Evolutionary conservation across 2,329 filamentous ascomycete species (phyloP).

Genomic region (Ampelomyces quisqualis): DNA sequence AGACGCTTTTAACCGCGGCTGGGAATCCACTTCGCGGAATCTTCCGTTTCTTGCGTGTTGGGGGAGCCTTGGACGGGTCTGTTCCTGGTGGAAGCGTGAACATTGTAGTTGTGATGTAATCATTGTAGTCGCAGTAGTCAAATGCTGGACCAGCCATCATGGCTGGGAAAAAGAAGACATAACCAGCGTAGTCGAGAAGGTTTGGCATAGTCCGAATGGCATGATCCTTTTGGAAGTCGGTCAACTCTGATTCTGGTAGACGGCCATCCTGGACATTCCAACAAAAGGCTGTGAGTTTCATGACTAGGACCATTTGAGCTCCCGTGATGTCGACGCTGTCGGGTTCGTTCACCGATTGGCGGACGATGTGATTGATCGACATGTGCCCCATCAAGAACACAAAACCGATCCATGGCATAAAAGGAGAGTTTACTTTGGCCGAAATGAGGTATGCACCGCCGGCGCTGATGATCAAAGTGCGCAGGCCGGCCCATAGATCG

Average conservation of each 20-base stretch:
- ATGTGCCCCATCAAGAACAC: conserved; percentile 94
- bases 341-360: conserved; percentile 69
- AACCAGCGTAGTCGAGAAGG: conserved; percentile 80
- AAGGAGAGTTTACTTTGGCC: conserved; percentile 77
- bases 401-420: conserved; percentile 98
- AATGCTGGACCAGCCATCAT: conserved; percentile 89
- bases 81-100: conserved; percentile 80
- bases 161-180: conserved; percentile 92
- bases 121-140: conserved; percentile 88
- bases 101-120: conserved; percentile 92
- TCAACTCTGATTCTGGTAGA: conserved; percentile 75
- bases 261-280: conserved; percentile 97
- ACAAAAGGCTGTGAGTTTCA: conserved; percentile 95
- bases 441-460: conserved; percentile 80
- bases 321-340: conserved; percentile 79
- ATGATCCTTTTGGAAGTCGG: conserved; percentile 80
- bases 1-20: conserved; percentile 71
- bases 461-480: conserved; percentile 77
- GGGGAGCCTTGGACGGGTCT: conserved; percentile 82
- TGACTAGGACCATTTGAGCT: conserved; percentile 96
- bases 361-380: conserved; percentile 82
- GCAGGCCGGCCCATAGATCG: conserved; percentile 82
- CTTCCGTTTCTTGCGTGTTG: conserved; percentile 83
- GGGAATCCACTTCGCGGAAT: conserved; percentile 90
- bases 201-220: conserved; percentile 72